Conservation (phyloP, 192 early-diverging fungal species). For the Gaertneriomyces semiglobifer region DNA sequence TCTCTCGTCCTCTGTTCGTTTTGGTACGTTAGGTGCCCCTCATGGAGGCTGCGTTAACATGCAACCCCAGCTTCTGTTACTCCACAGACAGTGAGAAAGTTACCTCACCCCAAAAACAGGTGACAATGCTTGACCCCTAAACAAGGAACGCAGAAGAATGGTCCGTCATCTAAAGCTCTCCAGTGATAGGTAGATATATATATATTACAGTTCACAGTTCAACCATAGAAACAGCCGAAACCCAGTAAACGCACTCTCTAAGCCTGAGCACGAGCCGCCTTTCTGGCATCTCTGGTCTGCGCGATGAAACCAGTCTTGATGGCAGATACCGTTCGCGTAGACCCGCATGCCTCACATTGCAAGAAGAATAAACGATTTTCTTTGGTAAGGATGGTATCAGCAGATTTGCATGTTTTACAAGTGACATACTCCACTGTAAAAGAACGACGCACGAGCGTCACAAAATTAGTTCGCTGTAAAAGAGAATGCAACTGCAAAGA, state of each 20-base stretch:
- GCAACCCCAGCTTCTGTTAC: too few relatives aligned
- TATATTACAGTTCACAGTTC: too few relatives aligned
- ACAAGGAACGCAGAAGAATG: too few relatives aligned
- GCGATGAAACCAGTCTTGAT: slow-evolving; percentile 98
- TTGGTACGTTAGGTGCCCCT: too few relatives aligned
- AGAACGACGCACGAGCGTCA: background rate
- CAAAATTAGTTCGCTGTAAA: background rate
- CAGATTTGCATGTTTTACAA: slow-evolving; percentile 98
- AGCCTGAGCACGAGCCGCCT: slow-evolving; percentile 19
- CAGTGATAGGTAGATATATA: too few relatives aligned
- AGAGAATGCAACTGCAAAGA: slow-evolving; percentile 1
- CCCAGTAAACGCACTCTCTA: background rate
- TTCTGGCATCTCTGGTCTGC: slow-evolving; percentile 40
- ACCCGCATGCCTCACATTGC: slow-evolving; percentile 95
- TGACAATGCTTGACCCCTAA: too few relatives aligned
- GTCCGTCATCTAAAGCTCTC: too few relatives aligned
- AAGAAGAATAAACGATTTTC: slow-evolving; percentile 95
- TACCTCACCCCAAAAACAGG: too few relatives aligned
- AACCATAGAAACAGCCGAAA: too few relatives aligned
- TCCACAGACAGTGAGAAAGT: too few relatives aligned
- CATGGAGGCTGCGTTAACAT: too few relatives aligned
- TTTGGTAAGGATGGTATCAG: slow-evolving; percentile 90
- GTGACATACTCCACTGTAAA: slow-evolving; percentile 88
- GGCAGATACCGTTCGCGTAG: slow-evolving; percentile 87
- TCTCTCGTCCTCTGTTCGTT: too few relatives aligned